A percentile compares a stretch with the other conserved stretches of the same genome.
Evolutionary conservation across 2,329 filamentous ascomycete species (phyloP).

Genomic region (Ophiognomonia clavigignenti-juglandacearum): DNA sequence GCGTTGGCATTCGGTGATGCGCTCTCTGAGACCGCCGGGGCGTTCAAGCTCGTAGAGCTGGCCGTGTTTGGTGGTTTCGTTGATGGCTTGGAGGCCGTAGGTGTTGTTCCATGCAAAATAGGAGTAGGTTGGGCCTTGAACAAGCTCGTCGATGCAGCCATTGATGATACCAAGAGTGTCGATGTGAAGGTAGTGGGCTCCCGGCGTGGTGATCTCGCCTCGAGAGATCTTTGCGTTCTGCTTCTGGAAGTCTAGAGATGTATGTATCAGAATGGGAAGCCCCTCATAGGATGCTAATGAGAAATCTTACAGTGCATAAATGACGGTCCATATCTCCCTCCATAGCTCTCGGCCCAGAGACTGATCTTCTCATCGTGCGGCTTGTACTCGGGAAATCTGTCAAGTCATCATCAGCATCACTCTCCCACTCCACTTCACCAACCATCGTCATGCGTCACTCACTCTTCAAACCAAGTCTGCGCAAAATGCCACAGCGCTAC

Average conservation of each 20-base stretch:
- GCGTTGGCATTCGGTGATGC: conserved; percentile 41
- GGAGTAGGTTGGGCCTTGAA: conserved; percentile 7
- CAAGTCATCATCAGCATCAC: not conserved
- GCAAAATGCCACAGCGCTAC: conserved; percentile 50
- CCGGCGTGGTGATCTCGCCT: conserved; percentile 10
- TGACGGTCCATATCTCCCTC: conserved; percentile 36
- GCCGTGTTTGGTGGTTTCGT: conserved; percentile 39
- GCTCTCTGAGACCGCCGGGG: conserved; percentile 44
- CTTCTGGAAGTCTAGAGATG: conserved; percentile 21
- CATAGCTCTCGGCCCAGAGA: conserved; percentile 20
- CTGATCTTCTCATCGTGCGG: conserved; percentile 32
- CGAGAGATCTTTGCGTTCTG: conserved; percentile 14
- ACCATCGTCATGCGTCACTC: not conserved
- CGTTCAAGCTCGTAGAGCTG: conserved; percentile 38
- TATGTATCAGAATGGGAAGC: not conserved
- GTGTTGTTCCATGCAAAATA: conserved; percentile 28
- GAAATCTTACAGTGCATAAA: conserved; percentile 24
- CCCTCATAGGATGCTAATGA: conserved; percentile 27
- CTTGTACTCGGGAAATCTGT: conserved; percentile 44
- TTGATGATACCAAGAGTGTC: conserved; percentile 16
- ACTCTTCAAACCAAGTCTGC: conserved; percentile 50
- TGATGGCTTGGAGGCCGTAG: conserved; percentile 49
- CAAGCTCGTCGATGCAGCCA: conserved; percentile 8
- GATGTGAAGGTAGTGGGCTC: conserved; percentile 15
- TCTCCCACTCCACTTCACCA: not conserved